A percentile compares a stretch with the other conserved stretches of the same genome.
These are phyloP conservation scores for Bassia scoparia DNA, from an alignment of 148 eudicot genomes.

Conservation along the genomic window DNA sequence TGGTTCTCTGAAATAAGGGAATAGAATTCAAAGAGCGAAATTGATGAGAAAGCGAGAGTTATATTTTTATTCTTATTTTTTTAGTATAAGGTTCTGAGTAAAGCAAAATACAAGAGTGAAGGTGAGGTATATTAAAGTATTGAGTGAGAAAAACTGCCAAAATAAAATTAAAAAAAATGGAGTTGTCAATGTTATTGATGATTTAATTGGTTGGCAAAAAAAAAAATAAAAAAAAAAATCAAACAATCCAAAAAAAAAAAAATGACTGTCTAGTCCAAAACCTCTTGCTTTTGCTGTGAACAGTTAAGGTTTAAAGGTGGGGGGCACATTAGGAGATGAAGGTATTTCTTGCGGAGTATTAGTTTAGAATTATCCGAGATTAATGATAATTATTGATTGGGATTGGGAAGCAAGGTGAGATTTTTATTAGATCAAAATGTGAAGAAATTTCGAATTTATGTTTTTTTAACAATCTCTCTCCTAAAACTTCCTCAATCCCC, in stretches of 20 bases:
- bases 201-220: background rate
- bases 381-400: background rate
- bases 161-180: background rate
- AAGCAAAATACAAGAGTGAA: background rate
- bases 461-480: too few species aligned
- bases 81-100: slow-evolving; percentile 10
- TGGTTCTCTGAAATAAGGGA: slow-evolving; percentile 9
- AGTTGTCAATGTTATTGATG: background rate
- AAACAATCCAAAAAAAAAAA: background rate
- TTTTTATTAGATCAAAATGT: background rate
- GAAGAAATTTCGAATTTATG: background rate
- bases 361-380: slow-evolving; percentile 20
- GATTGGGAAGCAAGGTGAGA: background rate
- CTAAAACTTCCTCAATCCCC: too few species aligned
- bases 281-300: background rate
- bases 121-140: slow-evolving; percentile 21
- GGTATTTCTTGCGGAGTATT: background rate
- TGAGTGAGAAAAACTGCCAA: background rate
- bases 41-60: background rate
- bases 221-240: background rate
- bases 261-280: background rate
- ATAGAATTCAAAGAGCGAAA: background rate
- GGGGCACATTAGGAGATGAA: slow-evolving; percentile 17
- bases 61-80: background rate
- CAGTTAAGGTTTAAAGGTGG: slow-evolving; percentile 22